Base-by-base conservation (phyloP, 306 rosid genomes). In the Cyclanthera cordifolia region DNA sequence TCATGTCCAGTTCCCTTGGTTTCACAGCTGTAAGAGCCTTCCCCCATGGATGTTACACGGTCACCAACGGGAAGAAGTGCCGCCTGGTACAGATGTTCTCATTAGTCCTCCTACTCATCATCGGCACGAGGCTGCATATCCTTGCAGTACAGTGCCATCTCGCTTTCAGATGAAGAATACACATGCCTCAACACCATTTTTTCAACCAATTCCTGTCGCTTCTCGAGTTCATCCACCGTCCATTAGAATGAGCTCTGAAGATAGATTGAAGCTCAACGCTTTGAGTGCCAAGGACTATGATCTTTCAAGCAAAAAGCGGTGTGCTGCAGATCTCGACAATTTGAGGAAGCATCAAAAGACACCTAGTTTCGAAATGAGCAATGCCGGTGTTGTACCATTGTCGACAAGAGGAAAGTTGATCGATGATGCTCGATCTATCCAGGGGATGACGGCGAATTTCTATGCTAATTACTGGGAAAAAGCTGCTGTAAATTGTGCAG, bases 11-110 rank as follows among this genome's bases (percentile, higher is more conserved):
- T 57, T 85, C 48, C 47, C 87, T 65, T 81, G 89, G 85, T 77
- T 74, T 75, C 80, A 83, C 72, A 80, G 78, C 72, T 74, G 76
- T 27, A 69, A 78, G 71, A 75, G 75, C 67, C 74, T 73, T 51
- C 87, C 94, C 15, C 77, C 88, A 3, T 87, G 95, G 93, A 55
- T 83, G 79, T 79, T 84, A 67, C 83, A 75, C 30, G 81, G 85
- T 54, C 70, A 75, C 24, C 79, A 83, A 50, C 84, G 74, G 73
- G 95, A 74, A 71, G 84, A 72, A 39, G 67, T 72, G 3, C 82
- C 77, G 4, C 48, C 49, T 17, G 80, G 80, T 77, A 76, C 78
- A 47, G 76, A 66, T 46, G 76, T 79, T 51, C 56, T 63, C 53
- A 71, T 71, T 30, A 39, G 75, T n/a, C 90, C 87, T 20, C 70